phyloP scores from a whole-genome alignment of 2,329 filamentous ascomycete genomes.

The Uncinocarpus reesii region DNA sequence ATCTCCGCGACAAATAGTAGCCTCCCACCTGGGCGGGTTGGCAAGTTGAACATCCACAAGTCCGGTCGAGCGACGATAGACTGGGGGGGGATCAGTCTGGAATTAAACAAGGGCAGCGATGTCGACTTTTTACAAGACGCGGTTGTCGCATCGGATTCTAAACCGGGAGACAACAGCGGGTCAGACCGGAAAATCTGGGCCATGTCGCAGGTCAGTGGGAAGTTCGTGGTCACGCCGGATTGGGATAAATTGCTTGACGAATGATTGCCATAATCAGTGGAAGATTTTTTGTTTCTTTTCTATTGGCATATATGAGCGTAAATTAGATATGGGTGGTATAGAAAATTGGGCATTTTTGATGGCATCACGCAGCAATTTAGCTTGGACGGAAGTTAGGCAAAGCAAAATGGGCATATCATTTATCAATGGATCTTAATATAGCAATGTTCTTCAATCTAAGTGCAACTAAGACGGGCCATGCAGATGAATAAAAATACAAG shows the following conservation, averaged over 20 bases:
- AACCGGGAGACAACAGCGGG: slow-evolving; percentile 21
- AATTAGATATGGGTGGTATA: neutral
- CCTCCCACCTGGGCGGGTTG: slow-evolving; percentile 46
- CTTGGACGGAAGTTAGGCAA: neutral
- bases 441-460: no score
- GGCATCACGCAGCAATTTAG: neutral
- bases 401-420: neutral
- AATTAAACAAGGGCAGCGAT: slow-evolving; percentile 47
- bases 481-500: no score
- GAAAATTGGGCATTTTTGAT: neutral
- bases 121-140: slow-evolving; percentile 53
- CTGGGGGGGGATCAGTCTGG: slow-evolving; percentile 53
- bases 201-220: slow-evolving; percentile 54
- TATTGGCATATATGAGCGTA: neutral
- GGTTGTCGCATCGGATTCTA: slow-evolving; percentile 33
- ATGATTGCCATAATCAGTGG: slow-evolving; percentile 2
- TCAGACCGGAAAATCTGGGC: slow-evolving; percentile 41
- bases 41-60: slow-evolving; percentile 51
- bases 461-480: no score
- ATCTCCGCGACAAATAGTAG: slow-evolving; percentile 34
- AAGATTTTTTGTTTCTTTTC: neutral
- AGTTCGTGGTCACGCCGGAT: slow-evolving; percentile 54
- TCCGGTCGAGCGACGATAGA: slow-evolving; percentile 52
- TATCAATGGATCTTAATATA: no score
- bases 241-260: slow-evolving; percentile 43